These are phyloP conservation scores for Seiridium unicorne DNA, from an alignment of 2,329 filamentous ascomycete species.

Conservation along the genomic window DNA sequence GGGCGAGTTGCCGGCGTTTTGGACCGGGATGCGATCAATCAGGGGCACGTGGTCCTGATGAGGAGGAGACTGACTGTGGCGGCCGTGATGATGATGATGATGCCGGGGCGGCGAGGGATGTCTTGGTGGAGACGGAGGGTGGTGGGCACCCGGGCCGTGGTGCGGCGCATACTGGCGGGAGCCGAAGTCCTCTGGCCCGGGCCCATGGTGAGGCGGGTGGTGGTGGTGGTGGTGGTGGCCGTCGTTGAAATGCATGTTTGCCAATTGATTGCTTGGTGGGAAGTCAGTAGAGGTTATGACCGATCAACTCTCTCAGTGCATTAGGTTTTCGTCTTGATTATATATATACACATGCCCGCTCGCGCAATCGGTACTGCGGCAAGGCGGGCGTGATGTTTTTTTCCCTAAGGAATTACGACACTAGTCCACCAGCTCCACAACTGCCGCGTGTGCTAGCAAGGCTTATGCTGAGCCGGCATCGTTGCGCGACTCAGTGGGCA, in stretches of 20 bases:
- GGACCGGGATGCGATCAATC: background rate
- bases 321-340: background rate
- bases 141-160: background rate
- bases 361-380: background rate
- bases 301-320: background rate
- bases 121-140: background rate
- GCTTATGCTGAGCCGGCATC: background rate
- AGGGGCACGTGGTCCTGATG: background rate
- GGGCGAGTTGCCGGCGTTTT: background rate
- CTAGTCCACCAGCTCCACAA: background rate
- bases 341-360: background rate
- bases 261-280: background rate
- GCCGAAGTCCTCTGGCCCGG: background rate
- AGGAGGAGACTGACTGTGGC: background rate
- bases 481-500: background rate
- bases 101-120: background rate
- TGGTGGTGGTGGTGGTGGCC: background rate
- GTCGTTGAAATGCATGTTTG: background rate
- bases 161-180: background rate
- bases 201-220: background rate
- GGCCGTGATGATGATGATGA: background rate
- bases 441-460: background rate
- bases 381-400: background rate
- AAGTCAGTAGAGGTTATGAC: background rate
- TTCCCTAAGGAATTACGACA: background rate